Conservation (phyloP, 2,329 filamentous ascomycete species). For the Arachnomyces sp. region DNA sequence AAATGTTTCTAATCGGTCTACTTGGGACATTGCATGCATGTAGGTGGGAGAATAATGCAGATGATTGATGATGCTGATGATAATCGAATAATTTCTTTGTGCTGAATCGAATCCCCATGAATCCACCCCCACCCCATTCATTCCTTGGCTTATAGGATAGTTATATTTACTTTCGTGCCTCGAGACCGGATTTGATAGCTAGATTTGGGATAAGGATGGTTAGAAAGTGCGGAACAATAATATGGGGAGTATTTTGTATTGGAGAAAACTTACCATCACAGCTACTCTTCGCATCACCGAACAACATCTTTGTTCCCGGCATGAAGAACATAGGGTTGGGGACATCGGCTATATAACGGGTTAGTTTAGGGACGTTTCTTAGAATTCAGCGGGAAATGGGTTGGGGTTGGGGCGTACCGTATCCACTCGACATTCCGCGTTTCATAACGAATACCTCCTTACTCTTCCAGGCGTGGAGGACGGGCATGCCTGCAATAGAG, state of each 20-base stretch:
- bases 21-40: too few species aligned
- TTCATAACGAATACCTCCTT: constrained; percentile 94
- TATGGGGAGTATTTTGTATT: neutral
- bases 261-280: constrained; percentile 59
- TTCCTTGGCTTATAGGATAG: constrained; percentile 7
- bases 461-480: constrained; percentile 87
- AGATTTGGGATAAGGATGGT: neutral
- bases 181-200: constrained; percentile 14
- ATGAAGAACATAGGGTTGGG: constrained; percentile 92
- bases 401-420: constrained; percentile 49
- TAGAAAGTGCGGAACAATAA: neutral
- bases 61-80: too few species aligned
- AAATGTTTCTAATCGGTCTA: too few species aligned
- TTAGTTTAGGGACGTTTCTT: too few species aligned
- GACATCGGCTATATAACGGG: constrained; percentile 63
- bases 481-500: constrained; percentile 85
- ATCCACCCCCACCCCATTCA: neutral
- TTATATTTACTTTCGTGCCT: constrained; percentile 10
- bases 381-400: neutral
- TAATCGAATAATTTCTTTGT: too few species aligned
- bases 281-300: constrained; percentile 78
- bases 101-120: too few species aligned
- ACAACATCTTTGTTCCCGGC: constrained; percentile 83
- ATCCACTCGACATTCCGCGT: constrained; percentile 78
- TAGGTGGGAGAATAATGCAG: too few species aligned